A percentile compares a stretch with the other conserved stretches of the same genome.
Evolutionary conservation across 2,329 filamentous ascomycete genomes (phyloP).

Genomic region (Fusarium vanettenii): DNA sequence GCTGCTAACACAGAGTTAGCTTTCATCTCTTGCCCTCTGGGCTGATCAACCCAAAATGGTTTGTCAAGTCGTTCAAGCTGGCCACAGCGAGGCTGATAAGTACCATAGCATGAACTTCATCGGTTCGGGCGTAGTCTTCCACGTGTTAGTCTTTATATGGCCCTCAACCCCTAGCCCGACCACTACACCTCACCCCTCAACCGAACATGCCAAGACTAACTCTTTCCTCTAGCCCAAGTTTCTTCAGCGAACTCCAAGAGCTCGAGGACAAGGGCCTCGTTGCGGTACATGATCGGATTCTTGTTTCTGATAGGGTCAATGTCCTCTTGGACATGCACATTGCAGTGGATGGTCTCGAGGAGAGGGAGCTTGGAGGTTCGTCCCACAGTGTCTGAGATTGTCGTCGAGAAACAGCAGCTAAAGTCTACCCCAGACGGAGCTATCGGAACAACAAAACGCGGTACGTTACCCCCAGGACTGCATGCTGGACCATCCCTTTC

Average conservation of each 20-base stretch:
- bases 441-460: slow-evolving; percentile 53
- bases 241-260: neutral
- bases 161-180: neutral
- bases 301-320: slow-evolving; percentile 58
- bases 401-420: slow-evolving; percentile 43
- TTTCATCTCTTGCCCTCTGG: neutral
- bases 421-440: slow-evolving; percentile 35
- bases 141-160: neutral
- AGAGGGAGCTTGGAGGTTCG: slow-evolving; percentile 58
- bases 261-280: neutral
- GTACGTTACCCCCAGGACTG: slow-evolving; percentile 41
- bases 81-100: neutral
- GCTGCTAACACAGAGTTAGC: neutral
- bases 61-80: neutral
- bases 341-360: slow-evolving; percentile 76
- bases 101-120: neutral
- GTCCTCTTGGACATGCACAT: slow-evolving; percentile 61
- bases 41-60: neutral
- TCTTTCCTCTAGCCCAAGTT: neutral
- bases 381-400: slow-evolving; percentile 23
- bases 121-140: neutral
- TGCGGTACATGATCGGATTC: neutral
- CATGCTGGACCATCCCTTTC: slow-evolving; percentile 18
- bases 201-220: neutral
- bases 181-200: neutral